phyloP scores from a whole-genome alignment of 495 filamentous ascomycete genomes.

The Hypomontagnella submonticulosa region DNA sequence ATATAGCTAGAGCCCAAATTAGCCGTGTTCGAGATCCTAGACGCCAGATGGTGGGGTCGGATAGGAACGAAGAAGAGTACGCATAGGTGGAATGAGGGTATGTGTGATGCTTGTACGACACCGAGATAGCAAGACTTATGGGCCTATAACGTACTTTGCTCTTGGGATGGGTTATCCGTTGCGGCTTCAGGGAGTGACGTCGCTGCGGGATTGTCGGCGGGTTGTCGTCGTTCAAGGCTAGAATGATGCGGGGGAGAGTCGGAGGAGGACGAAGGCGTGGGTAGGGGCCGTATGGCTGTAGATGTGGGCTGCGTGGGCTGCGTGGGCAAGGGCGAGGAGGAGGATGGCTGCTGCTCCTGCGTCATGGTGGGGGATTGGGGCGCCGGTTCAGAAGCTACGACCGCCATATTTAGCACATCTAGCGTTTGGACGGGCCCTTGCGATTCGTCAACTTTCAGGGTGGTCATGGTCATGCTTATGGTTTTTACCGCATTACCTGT shows the following conservation, averaged over 20 bases:
- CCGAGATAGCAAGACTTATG: not conserved
- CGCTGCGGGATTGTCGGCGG: conserved; percentile 5
- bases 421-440: conserved; percentile 11
- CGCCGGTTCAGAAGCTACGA: conserved; percentile 8
- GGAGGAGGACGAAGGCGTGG: conserved; percentile 9
- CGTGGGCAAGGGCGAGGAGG: not conserved
- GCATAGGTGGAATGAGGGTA: not conserved
- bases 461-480: not conserved
- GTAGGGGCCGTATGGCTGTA: no score
- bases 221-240: conserved; percentile 6
- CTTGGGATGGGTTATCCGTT: not conserved
- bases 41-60: no score
- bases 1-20: conserved; percentile 14
- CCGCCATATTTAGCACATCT: conserved; percentile 22
- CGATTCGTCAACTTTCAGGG: conserved; percentile 4
- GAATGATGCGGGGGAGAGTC: conserved; percentile 23
- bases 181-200: conserved; percentile 4
- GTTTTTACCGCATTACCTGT: not conserved
- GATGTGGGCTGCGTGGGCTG: no score
- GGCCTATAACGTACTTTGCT: conserved; percentile 5
- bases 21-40: not conserved
- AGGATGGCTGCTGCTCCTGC: conserved; percentile 4
- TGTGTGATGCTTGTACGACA: conserved; percentile 11
- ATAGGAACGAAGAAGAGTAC: not conserved
- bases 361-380: conserved; percentile 21